These are phyloP conservation scores for Globisporangium orthogonon DNA, from an alignment of 352 stramenopile species.

Conservation along the genomic window DNA sequence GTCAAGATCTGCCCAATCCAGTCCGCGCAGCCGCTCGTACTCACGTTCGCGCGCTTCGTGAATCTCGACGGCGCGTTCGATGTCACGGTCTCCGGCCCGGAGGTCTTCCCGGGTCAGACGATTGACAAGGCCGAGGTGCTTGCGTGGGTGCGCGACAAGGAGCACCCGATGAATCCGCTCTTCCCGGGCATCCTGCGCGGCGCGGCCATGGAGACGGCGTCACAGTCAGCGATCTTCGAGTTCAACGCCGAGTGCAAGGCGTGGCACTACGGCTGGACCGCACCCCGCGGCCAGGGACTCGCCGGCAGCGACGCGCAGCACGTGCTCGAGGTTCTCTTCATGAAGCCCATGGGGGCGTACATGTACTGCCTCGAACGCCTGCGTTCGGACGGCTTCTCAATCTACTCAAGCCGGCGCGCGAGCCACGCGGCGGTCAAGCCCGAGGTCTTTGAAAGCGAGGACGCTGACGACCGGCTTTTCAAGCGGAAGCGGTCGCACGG, in stretches of 20 bases:
- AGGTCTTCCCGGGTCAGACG: slow-evolving; percentile 71
- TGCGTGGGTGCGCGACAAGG: slow-evolving; percentile 61
- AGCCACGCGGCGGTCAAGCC: slow-evolving; percentile 49
- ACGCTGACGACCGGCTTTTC: slow-evolving; percentile 31
- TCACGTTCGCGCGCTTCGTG: slow-evolving; percentile 66
- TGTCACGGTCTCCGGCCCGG: slow-evolving; percentile 50
- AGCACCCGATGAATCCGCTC: slow-evolving; percentile 72
- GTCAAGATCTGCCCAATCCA: slow-evolving; percentile 81
- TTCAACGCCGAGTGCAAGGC: slow-evolving; percentile 87
- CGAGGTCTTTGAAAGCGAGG: slow-evolving; percentile 41
- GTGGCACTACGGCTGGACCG: slow-evolving; percentile 87
- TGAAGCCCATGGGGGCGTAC: slow-evolving; percentile 80
- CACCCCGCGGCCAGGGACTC: slow-evolving; percentile 62
- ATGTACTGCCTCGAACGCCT: slow-evolving; percentile 77
- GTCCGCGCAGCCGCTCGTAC: slow-evolving; percentile 38
- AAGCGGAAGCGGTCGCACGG: slow-evolving; percentile 56
- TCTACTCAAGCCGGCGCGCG: slow-evolving; percentile 72
- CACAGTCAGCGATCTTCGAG: slow-evolving; percentile 80
- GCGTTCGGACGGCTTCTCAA: slow-evolving; percentile 69
- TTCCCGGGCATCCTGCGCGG: slow-evolving; percentile 69
- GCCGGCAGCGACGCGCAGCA: slow-evolving; percentile 75
- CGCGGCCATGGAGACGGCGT: slow-evolving; percentile 71
- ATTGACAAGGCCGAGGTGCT: slow-evolving; percentile 66
- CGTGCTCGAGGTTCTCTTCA: slow-evolving; percentile 73
- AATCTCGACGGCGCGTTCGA: slow-evolving; percentile 74